A percentile compares a stretch with the other conserved stretches of the same genome.
These are phyloP conservation scores for Entomortierella beljakovae DNA, from an alignment of 192 early-diverging fungal genomes.

Conservation along the genomic window DNA sequence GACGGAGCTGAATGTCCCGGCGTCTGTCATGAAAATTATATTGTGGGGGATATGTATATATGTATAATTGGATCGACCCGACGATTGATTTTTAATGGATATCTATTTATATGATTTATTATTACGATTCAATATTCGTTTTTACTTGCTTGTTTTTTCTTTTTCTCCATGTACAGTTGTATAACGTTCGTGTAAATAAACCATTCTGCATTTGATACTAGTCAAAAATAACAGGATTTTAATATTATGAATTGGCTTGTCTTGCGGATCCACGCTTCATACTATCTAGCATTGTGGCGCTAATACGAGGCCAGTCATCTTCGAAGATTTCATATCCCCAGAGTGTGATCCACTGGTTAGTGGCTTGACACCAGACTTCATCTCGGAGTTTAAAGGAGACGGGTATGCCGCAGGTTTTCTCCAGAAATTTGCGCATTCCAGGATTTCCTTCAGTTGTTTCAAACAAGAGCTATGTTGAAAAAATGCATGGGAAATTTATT, in stretches of 20 bases:
- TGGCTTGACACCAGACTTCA: conserved; percentile 24
- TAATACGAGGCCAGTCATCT: conserved; percentile 50
- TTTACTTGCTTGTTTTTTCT: conserved; percentile 8
- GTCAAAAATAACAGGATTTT: no score
- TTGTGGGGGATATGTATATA: no score
- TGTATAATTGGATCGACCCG: background rate
- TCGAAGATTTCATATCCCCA: conserved; percentile 48
- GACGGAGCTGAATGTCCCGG: background rate
- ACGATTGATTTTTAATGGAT: background rate
- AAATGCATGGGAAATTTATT: background rate
- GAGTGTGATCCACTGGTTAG: conserved; percentile 34
- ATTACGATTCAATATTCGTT: background rate
- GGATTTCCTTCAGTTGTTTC: conserved; percentile 44
- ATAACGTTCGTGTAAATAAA: no score
- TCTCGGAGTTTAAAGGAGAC: conserved; percentile 34
- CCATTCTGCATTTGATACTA: no score
- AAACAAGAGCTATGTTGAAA: conserved; percentile 21
- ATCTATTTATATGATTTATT: background rate
- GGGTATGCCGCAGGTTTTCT: conserved; percentile 22
- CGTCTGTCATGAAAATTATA: no score
- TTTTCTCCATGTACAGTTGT: no score
- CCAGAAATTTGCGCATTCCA: conserved; percentile 45
- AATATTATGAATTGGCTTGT: no score
- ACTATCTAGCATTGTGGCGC: conserved; percentile 15
- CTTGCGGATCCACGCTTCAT: conserved; percentile 32